Percentiles rank a stretch among this genome's conserved stretches.
These are phyloP conservation scores for Hibiscus tridactylites DNA, from an alignment of 345 rosid species.

Conservation along the genomic window DNA sequence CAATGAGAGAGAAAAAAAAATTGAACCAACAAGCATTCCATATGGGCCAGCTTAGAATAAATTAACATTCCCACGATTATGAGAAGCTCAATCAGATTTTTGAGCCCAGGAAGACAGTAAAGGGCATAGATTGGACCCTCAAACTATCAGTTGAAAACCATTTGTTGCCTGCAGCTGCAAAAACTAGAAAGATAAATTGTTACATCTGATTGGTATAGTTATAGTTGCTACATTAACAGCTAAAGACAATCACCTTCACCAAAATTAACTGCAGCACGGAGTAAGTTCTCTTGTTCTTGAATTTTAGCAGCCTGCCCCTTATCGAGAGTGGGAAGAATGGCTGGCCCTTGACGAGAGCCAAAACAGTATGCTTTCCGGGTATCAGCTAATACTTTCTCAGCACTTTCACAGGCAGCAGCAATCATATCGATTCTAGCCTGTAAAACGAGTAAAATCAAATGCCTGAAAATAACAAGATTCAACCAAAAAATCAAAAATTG, in stretches of 20 bases:
- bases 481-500: neutral
- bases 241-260: slow-evolving; percentile 50
- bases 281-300: slow-evolving; percentile 74
- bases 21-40: neutral
- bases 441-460: slow-evolving; percentile 14
- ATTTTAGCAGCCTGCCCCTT: slow-evolving; percentile 83
- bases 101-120: neutral
- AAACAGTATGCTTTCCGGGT: slow-evolving; percentile 85
- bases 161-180: no score
- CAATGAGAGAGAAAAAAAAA: neutral
- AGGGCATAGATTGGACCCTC: neutral
- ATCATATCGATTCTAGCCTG: slow-evolving; percentile 86
- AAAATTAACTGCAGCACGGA: slow-evolving; percentile 68
- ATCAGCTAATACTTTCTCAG: slow-evolving; percentile 77
- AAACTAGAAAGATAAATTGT: no score
- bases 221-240: neutral
- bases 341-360: slow-evolving; percentile 74
- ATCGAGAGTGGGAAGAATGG: slow-evolving; percentile 76
- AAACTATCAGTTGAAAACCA: neutral
- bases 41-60: neutral
- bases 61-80: neutral
- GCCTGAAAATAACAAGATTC: neutral
- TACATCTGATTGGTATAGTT: neutral
- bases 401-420: slow-evolving; percentile 86
- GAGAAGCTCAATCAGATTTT: neutral